These are phyloP conservation scores for Trypanosoma avium DNA, from an alignment of 208 protist species.

Conservation along the genomic window DNA sequence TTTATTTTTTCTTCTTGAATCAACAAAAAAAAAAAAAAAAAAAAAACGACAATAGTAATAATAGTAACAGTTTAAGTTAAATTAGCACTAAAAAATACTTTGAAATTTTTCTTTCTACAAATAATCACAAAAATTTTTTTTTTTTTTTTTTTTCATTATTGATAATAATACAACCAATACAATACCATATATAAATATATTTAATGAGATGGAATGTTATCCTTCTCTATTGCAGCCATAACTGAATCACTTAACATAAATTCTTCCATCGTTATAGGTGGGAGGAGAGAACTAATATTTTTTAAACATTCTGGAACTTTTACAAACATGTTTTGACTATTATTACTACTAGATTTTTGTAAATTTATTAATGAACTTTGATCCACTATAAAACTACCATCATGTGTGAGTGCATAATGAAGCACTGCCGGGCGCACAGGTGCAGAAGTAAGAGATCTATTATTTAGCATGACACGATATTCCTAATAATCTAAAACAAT, in stretches of 20 bases:
- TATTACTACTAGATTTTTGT: background rate
- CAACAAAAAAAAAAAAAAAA: no score
- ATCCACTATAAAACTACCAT: slow-evolving; percentile 6
- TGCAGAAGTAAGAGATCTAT: background rate
- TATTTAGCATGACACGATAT: background rate
- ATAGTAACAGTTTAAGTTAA: no score
- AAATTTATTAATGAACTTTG: background rate
- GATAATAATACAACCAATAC: background rate
- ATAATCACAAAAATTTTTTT: no score
- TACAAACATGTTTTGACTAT: background rate
- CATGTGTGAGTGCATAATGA: slow-evolving; percentile 15
- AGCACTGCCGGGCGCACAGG: slow-evolving; percentile 11
- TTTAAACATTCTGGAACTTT: background rate
- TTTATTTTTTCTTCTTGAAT: no score
- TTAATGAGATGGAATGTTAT: background rate
- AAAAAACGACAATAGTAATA: no score
- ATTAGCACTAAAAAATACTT: no score
- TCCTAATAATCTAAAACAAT: background rate
- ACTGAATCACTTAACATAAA: slow-evolving; percentile 1
- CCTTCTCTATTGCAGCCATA: background rate
- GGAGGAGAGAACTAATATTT: background rate
- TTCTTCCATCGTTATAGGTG: slow-evolving; percentile 16
- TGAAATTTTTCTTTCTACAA: no score
- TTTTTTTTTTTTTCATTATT: background rate
- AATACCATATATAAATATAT: no score